Evolutionary conservation across 495 filamentous ascomycete species (phyloP).

Genomic region (Aspergillus diversus): DNA sequence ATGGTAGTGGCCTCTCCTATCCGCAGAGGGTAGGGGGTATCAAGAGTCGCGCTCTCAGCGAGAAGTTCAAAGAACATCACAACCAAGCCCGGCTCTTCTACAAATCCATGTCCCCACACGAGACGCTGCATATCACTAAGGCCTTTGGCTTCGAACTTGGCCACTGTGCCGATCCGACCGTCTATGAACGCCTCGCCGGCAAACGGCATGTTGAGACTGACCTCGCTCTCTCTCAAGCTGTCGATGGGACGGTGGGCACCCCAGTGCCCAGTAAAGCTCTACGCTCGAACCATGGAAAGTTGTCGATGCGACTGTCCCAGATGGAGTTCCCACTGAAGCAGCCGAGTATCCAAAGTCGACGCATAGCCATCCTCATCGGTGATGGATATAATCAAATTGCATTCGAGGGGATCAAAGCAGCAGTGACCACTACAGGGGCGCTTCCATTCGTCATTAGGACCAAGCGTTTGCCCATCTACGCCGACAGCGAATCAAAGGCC

Average conservation of each 20-base stretch:
- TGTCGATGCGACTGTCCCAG: slow-evolving; percentile 63
- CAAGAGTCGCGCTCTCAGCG: slow-evolving; percentile 67
- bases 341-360: slow-evolving; percentile 68
- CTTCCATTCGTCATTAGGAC: slow-evolving; percentile 71
- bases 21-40: slow-evolving; percentile 67
- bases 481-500: too few relatives aligned
- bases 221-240: slow-evolving; percentile 64
- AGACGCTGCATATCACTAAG: slow-evolving; percentile 69
- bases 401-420: slow-evolving; percentile 61
- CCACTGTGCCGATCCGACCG: slow-evolving; percentile 83
- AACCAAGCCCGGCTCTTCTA: slow-evolving; percentile 69
- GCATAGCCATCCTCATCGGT: slow-evolving; percentile 74
- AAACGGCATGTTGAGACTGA: slow-evolving; percentile 70
- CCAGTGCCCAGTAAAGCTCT: slow-evolving; percentile 51
- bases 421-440: slow-evolving; percentile 59
- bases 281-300: slow-evolving; percentile 64
- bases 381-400: slow-evolving; percentile 70
- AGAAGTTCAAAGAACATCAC: slow-evolving; percentile 83
- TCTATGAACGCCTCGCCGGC: slow-evolving; percentile 72
- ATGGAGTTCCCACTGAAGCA: slow-evolving; percentile 58
- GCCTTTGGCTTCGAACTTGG: slow-evolving; percentile 84
- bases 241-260: slow-evolving; percentile 67
- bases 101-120: slow-evolving; percentile 73
- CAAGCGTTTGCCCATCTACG: too few relatives aligned
- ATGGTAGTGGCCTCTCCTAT: slow-evolving; percentile 73